Conservation (phyloP, 2,329 filamentous ascomycete genomes). For the Beauveria australis region DNA sequence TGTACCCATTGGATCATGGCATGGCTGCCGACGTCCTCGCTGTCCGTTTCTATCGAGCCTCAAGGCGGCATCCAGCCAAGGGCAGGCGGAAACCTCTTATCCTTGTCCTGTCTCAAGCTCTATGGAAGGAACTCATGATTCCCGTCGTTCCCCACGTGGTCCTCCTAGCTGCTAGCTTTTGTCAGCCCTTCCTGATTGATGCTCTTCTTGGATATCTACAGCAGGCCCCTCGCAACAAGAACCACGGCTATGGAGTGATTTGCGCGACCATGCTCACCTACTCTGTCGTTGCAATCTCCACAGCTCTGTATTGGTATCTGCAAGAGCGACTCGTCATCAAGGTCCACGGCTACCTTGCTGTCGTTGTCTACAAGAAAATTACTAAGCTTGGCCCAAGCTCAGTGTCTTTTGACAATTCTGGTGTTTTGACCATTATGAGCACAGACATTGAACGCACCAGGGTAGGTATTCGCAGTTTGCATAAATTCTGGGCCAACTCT, state of each 20-base stretch:
- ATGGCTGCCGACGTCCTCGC: neutral
- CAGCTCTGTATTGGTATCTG: slow-evolving; percentile 26
- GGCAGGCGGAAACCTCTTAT: neutral
- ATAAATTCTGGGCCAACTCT: slow-evolving; percentile 23
- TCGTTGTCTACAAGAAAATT: slow-evolving; percentile 18
- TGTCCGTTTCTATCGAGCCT: neutral
- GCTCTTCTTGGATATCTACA: slow-evolving; percentile 21
- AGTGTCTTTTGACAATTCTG: too few species aligned
- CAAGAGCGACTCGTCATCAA: slow-evolving; percentile 20
- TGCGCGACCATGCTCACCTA: slow-evolving; percentile 26
- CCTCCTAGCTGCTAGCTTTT: slow-evolving; percentile 26
- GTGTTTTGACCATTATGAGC: slow-evolving; percentile 31
- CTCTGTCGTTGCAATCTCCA: slow-evolving; percentile 23
- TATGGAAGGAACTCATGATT: slow-evolving; percentile 20
- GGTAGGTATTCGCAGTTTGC: slow-evolving; percentile 23
- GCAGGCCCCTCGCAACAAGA: slow-evolving; percentile 9
- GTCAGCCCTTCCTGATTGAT: slow-evolving; percentile 28
- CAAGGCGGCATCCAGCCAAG: neutral
- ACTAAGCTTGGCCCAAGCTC: slow-evolving; percentile 5
- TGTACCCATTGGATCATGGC: neutral
- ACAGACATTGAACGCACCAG: slow-evolving; percentile 31
- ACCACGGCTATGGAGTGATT: slow-evolving; percentile 27
- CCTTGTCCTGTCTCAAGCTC: slow-evolving; percentile 14
- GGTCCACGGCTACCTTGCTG: slow-evolving; percentile 17
- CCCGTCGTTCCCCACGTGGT: slow-evolving; percentile 24